These are phyloP conservation scores for Aspergillus pseudotamarii DNA, from an alignment of 2,329 filamentous ascomycete genomes.

Conservation along the genomic window DNA sequence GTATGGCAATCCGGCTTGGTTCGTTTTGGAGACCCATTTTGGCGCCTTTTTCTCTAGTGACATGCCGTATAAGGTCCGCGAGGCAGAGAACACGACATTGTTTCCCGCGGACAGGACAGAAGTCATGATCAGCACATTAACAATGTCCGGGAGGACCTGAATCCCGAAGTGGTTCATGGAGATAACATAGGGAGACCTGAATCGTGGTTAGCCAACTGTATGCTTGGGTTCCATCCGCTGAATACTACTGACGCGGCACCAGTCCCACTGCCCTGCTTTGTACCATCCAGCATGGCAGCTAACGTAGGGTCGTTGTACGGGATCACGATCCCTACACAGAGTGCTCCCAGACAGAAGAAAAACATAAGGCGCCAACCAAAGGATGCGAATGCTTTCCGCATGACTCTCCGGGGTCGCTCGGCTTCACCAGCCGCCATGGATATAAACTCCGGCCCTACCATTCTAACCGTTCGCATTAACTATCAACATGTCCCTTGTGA, in stretches of 20 bases:
- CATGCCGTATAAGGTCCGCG: slow-evolving; percentile 65
- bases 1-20: slow-evolving; percentile 66
- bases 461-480: slow-evolving; percentile 24
- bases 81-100: slow-evolving; percentile 65
- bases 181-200: slow-evolving; percentile 62
- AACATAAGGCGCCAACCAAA: slow-evolving; percentile 74
- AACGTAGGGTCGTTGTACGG: slow-evolving; percentile 66
- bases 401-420: slow-evolving; percentile 66
- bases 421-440: slow-evolving; percentile 65
- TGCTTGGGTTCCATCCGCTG: not conserved
- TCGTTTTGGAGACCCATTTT: slow-evolving; percentile 49
- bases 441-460: slow-evolving; percentile 68
- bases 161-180: slow-evolving; percentile 68
- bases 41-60: slow-evolving; percentile 67
- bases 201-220: not conserved
- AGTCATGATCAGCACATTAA: slow-evolving; percentile 70
- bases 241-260: slow-evolving; percentile 55
- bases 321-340: slow-evolving; percentile 70
- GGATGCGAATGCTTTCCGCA: slow-evolving; percentile 72
- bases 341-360: slow-evolving; percentile 72
- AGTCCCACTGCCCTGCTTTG: slow-evolving; percentile 44
- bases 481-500: not conserved
- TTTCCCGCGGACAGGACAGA: slow-evolving; percentile 68
- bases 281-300: slow-evolving; percentile 53
- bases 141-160: slow-evolving; percentile 63